Conservation (phyloP, 306 rosid genomes). For the Sindora glabra region DNA sequence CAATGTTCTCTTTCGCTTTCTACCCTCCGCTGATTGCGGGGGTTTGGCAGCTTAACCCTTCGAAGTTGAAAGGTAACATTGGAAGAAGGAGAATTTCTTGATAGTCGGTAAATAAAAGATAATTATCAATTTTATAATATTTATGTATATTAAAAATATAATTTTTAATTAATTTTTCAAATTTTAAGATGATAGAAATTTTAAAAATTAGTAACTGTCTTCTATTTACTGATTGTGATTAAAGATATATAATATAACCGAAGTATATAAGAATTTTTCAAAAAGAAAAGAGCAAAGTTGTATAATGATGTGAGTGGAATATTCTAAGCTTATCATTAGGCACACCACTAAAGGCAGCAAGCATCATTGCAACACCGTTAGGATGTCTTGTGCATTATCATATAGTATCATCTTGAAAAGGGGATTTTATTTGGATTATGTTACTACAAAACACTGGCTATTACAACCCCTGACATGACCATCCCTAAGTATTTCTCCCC, state of each 20-base stretch:
- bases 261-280: too few relatives aligned
- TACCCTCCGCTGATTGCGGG: slow-evolving; percentile 30
- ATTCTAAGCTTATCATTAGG: slow-evolving; percentile 30
- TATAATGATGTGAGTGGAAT: too few relatives aligned
- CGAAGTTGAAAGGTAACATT: neutral
- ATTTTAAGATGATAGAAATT: too few relatives aligned
- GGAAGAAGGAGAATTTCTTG: slow-evolving; percentile 6
- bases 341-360: slow-evolving; percentile 28
- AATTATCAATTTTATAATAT: too few relatives aligned
- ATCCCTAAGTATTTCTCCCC: too few relatives aligned
- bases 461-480: neutral
- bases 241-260: too few relatives aligned
- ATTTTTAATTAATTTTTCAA: too few relatives aligned
- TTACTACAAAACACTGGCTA: neutral
- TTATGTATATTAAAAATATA: too few relatives aligned
- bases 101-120: too few relatives aligned
- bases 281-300: too few relatives aligned
- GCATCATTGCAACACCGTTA: slow-evolving; percentile 37
- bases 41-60: neutral
- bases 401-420: neutral
- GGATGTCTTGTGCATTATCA: slow-evolving; percentile 35
- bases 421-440: neutral
- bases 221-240: too few relatives aligned
- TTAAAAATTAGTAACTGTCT: too few relatives aligned
- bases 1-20: neutral